Evolutionary conservation across 768 basidiomycete genomes (phyloP).

Genomic region (Collybiopsis luxurians): DNA sequence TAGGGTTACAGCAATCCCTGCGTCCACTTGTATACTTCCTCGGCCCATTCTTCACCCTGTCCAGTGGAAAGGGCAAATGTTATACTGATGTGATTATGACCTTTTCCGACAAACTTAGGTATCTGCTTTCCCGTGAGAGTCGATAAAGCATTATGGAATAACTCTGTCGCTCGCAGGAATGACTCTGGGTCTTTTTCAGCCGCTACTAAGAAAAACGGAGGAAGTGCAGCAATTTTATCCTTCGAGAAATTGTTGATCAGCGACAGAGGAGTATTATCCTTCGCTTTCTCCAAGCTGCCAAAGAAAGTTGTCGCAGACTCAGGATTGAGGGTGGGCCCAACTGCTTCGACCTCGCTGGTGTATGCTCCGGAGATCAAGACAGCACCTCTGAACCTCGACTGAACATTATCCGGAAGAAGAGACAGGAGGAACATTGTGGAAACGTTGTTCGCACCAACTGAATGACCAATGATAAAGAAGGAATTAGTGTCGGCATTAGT

Average conservation of each 20-base stretch:
- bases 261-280: conserved; percentile 36
- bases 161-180: conserved; percentile 31
- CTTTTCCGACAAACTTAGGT: conserved; percentile 35
- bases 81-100: conserved; percentile 65
- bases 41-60: conserved; percentile 61
- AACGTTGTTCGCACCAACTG: conserved; percentile 55
- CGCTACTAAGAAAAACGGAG: conserved; percentile 45
- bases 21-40: conserved; percentile 39
- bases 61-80: conserved; percentile 49
- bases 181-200: conserved; percentile 53
- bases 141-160: conserved; percentile 38
- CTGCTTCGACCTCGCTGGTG: conserved; percentile 26
- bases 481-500: conserved; percentile 36
- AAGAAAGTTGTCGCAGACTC: conserved; percentile 34
- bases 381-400: conserved; percentile 38
- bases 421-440: conserved; percentile 41
- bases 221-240: conserved; percentile 35
- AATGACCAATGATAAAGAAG: conserved; percentile 57
- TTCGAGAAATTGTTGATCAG: conserved; percentile 36
- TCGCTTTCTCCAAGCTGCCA: conserved; percentile 32
- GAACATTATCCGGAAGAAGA: conserved; percentile 28
- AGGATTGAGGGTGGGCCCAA: conserved; percentile 21
- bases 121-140: conserved; percentile 30
- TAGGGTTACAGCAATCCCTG: conserved; percentile 10
- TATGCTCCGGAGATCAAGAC: conserved; percentile 48